Evolutionary conservation across 2,329 filamentous ascomycete genomes (phyloP).

Genomic region (Trichoderma semiorbis): DNA sequence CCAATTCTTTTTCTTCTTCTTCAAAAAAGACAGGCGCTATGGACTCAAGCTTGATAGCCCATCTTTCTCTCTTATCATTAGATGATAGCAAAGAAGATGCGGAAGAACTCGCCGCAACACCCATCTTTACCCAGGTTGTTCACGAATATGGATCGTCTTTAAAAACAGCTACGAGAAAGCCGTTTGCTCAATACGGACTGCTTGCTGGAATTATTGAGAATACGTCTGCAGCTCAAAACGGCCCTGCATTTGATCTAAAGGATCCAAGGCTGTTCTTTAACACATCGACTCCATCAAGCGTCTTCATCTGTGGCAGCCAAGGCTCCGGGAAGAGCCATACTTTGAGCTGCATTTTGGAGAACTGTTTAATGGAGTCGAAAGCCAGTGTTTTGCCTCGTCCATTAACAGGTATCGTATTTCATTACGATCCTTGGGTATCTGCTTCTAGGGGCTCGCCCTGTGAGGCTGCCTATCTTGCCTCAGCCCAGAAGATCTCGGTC

Average conservation of each 20-base stretch:
- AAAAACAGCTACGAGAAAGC: neutral
- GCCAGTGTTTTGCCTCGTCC: conserved; percentile 48
- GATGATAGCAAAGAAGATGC: neutral
- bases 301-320: conserved; percentile 63
- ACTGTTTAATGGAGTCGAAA: conserved; percentile 47
- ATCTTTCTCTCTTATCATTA: conserved; percentile 7
- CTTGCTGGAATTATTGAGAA: conserved; percentile 15
- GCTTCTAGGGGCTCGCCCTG: conserved; percentile 49
- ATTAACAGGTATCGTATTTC: conserved; percentile 60
- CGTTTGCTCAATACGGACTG: conserved; percentile 23
- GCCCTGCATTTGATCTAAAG: neutral
- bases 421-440: conserved; percentile 57
- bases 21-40: too few species aligned
- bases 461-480: conserved; percentile 57
- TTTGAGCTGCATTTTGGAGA: conserved; percentile 54
- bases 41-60: neutral
- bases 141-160: neutral
- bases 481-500: conserved; percentile 42
- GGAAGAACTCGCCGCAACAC: conserved; percentile 18
- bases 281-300: conserved; percentile 50
- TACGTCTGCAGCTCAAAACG: neutral
- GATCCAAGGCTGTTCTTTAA: conserved; percentile 43
- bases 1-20: neutral
- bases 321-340: conserved; percentile 64
- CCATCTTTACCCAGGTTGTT: conserved; percentile 23